Base-by-base conservation (phyloP, 805 yeast species). In the Metschnikowia drakensbergensis region DNA sequence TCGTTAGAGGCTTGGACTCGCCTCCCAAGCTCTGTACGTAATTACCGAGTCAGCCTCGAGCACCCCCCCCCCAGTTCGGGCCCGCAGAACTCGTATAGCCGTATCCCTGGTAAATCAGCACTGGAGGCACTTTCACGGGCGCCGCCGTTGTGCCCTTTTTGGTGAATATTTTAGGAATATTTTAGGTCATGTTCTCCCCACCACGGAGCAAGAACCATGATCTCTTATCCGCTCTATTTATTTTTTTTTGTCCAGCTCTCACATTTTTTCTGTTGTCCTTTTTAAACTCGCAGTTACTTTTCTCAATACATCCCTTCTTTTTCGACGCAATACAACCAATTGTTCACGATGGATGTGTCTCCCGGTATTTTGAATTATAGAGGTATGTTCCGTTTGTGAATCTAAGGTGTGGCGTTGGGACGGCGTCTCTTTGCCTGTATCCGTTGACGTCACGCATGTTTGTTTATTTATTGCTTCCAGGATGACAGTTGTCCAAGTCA, bases 361-460 rank as follows among this genome's bases (percentile, higher is more conserved):
- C 96, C 96, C 52, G 78, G 75, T 54, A 73, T 76, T 49, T 76
- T 89, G 69, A 91, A 85, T 67, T 89, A 85, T 68, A 80, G 79
- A 60, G 84, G 95, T 87, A 78, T 67, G 94, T 82, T 42, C 5
- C 27, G 22, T 8, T 13, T 10, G 6, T 22, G 7, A 11, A n/a
- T 11, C 11, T 17, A 5, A 25, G 8, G 5, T 6, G 26, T 3
- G 42, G 42, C 26, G n/a, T 13, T 28, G 5, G 3, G 26, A n/a
- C 9, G 26, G 17, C 26, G 33, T 26, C 33, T 10, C 26, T 23
- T n/a, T 11, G 32, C 13, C 28, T 27, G 6, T 7, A n/a, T 17
- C 9, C 33, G 28, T 41, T 41, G 42, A 31, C 13, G 33, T 31
- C 33, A 31, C 4, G n/a, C n/a, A 7, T 31, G 33, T n/a, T 31